Conservation (phyloP, 441 rosid species). For the Gossypium armourianum region DNA sequence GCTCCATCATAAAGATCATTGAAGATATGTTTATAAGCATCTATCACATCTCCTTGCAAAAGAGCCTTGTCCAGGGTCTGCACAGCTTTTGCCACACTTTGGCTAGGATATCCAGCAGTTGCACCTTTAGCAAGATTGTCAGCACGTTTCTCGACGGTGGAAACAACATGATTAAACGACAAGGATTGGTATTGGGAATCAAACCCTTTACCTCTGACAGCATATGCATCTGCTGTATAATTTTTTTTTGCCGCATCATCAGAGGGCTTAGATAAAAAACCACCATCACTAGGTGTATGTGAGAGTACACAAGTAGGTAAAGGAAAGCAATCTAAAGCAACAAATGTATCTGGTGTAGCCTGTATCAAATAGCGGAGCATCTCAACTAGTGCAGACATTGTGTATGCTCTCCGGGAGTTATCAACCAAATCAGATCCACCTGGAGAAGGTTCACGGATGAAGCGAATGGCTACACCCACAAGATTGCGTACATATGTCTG, state of each 20-base stretch:
- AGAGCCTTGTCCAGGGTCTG: constrained; percentile 85
- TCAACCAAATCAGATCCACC: constrained; percentile 89
- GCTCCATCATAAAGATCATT: constrained; percentile 66
- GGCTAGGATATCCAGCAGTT: constrained; percentile 57
- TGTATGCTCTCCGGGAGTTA: constrained; percentile 90
- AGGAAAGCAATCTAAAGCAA: constrained; percentile 89
- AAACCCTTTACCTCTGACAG: constrained; percentile 50
- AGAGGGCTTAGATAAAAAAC: constrained; percentile 51
- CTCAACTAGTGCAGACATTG: constrained; percentile 74
- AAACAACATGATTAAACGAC: constrained; percentile 60
- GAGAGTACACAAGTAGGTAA: constrained; percentile 69
- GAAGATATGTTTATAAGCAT: constrained; percentile 61
- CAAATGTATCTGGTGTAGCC: constrained; percentile 92
- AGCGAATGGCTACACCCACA: constrained; percentile 63
- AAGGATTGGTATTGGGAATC: constrained; percentile 68
- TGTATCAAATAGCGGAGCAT: constrained; percentile 84
- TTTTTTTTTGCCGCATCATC: constrained; percentile 56
- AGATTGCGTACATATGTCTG: constrained; percentile 76
- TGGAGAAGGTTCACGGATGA: constrained; percentile 73
- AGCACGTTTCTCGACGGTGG: constrained; percentile 63
- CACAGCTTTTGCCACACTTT: constrained; percentile 72
- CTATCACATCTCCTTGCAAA: constrained; percentile 58
- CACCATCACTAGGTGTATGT: constrained; percentile 56
- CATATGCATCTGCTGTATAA: constrained; percentile 42
- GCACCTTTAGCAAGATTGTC: constrained; percentile 69